Conservation (phyloP, 2,329 filamentous ascomycete species). For the Colletotrichum sansevieriae region DNA sequence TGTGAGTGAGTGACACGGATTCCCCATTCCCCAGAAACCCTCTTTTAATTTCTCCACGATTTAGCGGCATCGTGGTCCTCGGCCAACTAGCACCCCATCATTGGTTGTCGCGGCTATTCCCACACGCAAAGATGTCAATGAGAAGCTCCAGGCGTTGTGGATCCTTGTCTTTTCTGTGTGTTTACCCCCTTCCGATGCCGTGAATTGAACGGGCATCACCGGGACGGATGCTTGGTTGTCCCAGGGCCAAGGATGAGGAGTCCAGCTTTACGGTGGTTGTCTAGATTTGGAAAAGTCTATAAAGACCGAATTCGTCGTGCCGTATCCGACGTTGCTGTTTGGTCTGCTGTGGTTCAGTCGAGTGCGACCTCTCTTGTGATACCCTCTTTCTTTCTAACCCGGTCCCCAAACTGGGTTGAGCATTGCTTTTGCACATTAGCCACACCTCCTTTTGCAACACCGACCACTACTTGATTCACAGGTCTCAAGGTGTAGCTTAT, state of each 20-base stretch:
- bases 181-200: constrained; percentile 1
- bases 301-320: constrained; percentile 29
- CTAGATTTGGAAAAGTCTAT: constrained; percentile 17
- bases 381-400: neutral
- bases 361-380: constrained; percentile 14
- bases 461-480: neutral
- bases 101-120: constrained; percentile 22
- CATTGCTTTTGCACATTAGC: too few relatives aligned
- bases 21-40: constrained; percentile 34
- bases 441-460: neutral
- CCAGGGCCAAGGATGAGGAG: constrained; percentile 6
- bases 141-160: constrained; percentile 25
- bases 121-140: constrained; percentile 10
- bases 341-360: constrained; percentile 12
- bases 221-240: constrained; percentile 3
- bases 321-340: neutral
- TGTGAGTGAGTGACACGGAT: constrained; percentile 13
- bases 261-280: neutral
- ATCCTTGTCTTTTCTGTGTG: neutral
- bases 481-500: neutral
- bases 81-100: constrained; percentile 21
- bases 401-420: constrained; percentile 1
- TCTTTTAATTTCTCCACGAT: constrained; percentile 33
- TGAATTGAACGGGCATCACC: constrained; percentile 23
- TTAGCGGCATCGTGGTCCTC: constrained; percentile 21